These are phyloP conservation scores for Microsporum audouinii DNA, from an alignment of 2,329 filamentous ascomycete species.

Conservation along the genomic window DNA sequence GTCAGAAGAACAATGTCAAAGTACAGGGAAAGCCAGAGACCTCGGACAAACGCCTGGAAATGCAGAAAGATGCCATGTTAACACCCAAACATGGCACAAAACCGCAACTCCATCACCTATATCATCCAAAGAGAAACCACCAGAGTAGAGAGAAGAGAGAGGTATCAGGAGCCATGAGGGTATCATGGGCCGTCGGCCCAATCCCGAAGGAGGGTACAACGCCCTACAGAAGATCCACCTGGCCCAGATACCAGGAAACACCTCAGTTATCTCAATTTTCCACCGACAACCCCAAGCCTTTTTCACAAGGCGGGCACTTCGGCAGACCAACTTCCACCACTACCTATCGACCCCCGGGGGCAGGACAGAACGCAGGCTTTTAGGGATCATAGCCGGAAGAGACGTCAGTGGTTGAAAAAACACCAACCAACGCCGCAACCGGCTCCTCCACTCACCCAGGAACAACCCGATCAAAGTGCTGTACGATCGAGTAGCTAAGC, in stretches of 20 bases:
- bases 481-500: conserved; percentile 8
- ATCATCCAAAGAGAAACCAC: neutral
- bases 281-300: neutral
- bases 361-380: neutral
- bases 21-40: neutral
- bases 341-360: neutral
- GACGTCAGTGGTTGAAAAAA: neutral
- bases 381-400: neutral
- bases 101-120: neutral
- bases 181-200: neutral
- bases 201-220: conserved; percentile 7
- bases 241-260: neutral
- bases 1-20: neutral
- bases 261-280: neutral
- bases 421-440: neutral
- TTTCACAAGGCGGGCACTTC: neutral
- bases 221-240: neutral
- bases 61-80: neutral
- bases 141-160: neutral
- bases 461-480: conserved; percentile 13
- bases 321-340: neutral
- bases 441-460: conserved; percentile 10
- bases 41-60: neutral
- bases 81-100: neutral
- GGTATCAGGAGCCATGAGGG: neutral